phyloP scores from a whole-genome alignment of 768 basidiomycete species.

The Pisolithus marmoratus region DNA sequence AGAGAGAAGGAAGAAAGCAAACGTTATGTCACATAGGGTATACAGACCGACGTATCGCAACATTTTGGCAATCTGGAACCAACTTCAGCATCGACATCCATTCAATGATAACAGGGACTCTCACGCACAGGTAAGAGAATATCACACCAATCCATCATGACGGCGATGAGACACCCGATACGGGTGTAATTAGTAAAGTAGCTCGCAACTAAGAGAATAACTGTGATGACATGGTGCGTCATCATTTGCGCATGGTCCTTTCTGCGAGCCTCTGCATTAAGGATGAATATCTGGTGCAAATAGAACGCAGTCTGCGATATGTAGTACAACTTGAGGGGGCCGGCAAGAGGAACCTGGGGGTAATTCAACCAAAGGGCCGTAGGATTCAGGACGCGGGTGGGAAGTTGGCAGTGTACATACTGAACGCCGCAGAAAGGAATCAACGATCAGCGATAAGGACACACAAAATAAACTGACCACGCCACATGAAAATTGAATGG shows the following conservation, averaged over 20 bases:
- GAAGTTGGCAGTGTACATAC: constrained; percentile 77
- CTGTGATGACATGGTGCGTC: constrained; percentile 88
- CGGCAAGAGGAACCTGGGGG: constrained; percentile 78
- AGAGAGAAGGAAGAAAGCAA: constrained; percentile 77
- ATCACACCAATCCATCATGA: constrained; percentile 93
- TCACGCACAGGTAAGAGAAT: constrained; percentile 81
- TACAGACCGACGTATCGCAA: constrained; percentile 73
- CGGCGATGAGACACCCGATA: constrained; percentile 83
- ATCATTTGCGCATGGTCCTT: constrained; percentile 98
- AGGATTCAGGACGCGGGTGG: constrained; percentile 60
- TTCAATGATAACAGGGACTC: neutral
- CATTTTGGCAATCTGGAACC: constrained; percentile 83
- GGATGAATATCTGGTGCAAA: constrained; percentile 82
- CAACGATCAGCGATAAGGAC: constrained; percentile 5
- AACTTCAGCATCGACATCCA: neutral
- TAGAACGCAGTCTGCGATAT: constrained; percentile 85
- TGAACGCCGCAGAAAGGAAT: constrained; percentile 27
- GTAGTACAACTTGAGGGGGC: constrained; percentile 84
- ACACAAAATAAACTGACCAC: constrained; percentile 53
- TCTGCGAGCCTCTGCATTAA: constrained; percentile 88
- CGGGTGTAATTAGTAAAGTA: constrained; percentile 84
- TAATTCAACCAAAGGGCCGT: constrained; percentile 71
- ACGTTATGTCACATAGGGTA: constrained; percentile 64
- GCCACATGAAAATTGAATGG: constrained; percentile 70
- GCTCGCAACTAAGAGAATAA: constrained; percentile 67